Base-by-base conservation (phyloP, 495 filamentous ascomycete genomes). In the Penicillium argentinense region DNA sequence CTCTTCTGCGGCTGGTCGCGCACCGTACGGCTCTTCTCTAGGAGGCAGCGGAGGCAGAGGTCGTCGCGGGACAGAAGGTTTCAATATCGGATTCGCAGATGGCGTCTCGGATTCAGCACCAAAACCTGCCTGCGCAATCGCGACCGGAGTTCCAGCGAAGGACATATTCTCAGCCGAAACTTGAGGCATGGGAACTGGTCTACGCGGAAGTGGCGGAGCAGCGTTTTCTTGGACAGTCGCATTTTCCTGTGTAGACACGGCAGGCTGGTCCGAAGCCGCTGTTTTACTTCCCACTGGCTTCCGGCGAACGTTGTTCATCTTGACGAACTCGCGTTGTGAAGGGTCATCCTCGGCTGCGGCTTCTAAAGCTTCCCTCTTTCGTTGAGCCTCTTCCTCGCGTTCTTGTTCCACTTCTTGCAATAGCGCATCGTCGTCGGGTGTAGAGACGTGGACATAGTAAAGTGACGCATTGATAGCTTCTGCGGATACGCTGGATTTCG, bases 401-500 rank as follows among this genome's bases (percentile, higher is more conserved):
- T 72, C 66, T 19, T 60, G 67, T 40, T 63, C 69, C 36, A 74
- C 66, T 46, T 75, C 64, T 23, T 73, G 61, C 3, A 84, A 69
- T 8, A 78, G 57, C 37, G 67, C 62, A 19, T 81, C 76, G 48
- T 85, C 79, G 8, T 84, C 76, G 12, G 79, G 77, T 0, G 77
- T 73, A 42, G 92, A 77, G 26, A 95, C 74, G 62, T 98, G 93
- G 26, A 96, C 66, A 59, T 92, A 97, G 67, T 97, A 98, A 3
- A 98, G 76, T 9, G 85, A 93, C 51, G 84, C 88, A 37, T 86
- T 81, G 25, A 97, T 85, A 62, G 96, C 92, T 59, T 89, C 84
- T 6, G 81, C 87, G 1, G 88, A 95, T 19, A 97, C 87, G 28
- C 89, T 89, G 2, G 69, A 69, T 63, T 92, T 93, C 13, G 84